Conservation (phyloP, 257 asterid species). For the Lavandula angustifolia region DNA sequence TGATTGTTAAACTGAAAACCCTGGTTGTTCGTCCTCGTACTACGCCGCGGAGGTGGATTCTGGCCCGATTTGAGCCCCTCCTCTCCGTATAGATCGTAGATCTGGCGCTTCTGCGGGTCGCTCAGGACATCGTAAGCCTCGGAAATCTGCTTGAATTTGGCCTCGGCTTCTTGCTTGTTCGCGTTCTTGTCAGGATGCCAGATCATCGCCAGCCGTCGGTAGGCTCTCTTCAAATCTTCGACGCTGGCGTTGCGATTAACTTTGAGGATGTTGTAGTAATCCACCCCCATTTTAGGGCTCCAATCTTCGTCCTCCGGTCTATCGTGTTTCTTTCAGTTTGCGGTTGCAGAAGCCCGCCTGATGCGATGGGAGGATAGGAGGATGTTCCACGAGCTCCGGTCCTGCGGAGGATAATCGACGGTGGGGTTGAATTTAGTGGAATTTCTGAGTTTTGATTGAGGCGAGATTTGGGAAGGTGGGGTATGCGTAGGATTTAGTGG, state of each 20-base stretch:
- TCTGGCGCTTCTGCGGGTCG: slow-evolving; percentile 99
- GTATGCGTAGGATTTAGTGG: slow-evolving; percentile 37
- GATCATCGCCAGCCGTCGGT: slow-evolving; percentile 89
- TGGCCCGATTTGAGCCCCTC: slow-evolving; percentile 90
- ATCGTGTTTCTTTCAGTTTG: slow-evolving; percentile 5
- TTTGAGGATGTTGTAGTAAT: slow-evolving; percentile 93
- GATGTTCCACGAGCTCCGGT: not conserved
- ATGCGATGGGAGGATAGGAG: not conserved
- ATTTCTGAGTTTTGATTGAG: slow-evolving; percentile 13
- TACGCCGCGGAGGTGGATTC: slow-evolving; percentile 61
- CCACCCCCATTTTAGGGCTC: slow-evolving; percentile 70
- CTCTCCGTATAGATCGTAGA: slow-evolving; percentile 98
- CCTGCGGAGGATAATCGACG: not conserved
- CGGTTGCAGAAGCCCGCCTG: slow-evolving; percentile 1
- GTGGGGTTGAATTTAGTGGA: slow-evolving; percentile 23
- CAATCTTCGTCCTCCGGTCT: not conserved
- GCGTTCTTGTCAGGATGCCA: slow-evolving; percentile 98
- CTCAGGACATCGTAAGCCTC: slow-evolving; percentile 96
- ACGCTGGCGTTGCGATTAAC: slow-evolving; percentile 92
- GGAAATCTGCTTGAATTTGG: slow-evolving; percentile 92
- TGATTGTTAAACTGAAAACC: slow-evolving; percentile 40
- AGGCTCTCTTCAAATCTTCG: slow-evolving; percentile 83
- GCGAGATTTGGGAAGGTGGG: slow-evolving; percentile 32
- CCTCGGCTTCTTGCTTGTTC: slow-evolving; percentile 80
- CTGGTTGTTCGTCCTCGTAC: slow-evolving; percentile 37